These are phyloP conservation scores for Gonapodya prolifera DNA, from an alignment of 192 early-diverging fungal genomes.

Conservation along the genomic window DNA sequence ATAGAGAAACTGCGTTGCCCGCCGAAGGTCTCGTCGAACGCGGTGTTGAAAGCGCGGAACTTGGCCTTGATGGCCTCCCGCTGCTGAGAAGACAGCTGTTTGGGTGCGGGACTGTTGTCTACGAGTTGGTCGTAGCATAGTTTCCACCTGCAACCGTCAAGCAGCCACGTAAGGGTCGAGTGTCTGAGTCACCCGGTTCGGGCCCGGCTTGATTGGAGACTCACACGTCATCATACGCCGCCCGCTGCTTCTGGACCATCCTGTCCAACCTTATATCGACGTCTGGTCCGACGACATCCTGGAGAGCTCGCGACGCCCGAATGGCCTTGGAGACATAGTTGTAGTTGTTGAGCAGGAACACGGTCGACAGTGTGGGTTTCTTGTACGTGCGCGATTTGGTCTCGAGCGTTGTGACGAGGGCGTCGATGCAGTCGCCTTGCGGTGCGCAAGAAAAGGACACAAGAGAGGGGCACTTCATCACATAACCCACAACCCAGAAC, in stretches of 20 bases:
- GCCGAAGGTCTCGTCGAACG: slow-evolving; percentile 61
- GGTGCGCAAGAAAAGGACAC: slow-evolving; percentile 12
- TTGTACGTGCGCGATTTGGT: slow-evolving; percentile 59
- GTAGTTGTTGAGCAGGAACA: slow-evolving; percentile 79
- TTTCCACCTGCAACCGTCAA: too few species aligned
- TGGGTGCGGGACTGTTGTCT: too few species aligned
- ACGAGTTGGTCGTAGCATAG: too few species aligned
- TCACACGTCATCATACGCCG: slow-evolving; percentile 54
- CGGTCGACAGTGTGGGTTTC: slow-evolving; percentile 39
- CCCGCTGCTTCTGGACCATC: slow-evolving; percentile 32
- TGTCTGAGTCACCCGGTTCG: slow-evolving; percentile 65
- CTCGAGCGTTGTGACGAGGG: slow-evolving; percentile 46
- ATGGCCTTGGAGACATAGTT: slow-evolving; percentile 58
- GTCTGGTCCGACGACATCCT: slow-evolving; percentile 34
- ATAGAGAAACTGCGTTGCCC: slow-evolving; percentile 61
- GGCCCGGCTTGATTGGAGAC: too few species aligned
- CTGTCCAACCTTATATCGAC: slow-evolving; percentile 35
- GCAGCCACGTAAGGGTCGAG: too few species aligned
- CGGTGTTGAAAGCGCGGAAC: slow-evolving; percentile 75
- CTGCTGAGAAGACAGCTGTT: slow-evolving; percentile 51
- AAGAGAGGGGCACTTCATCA: background rate
- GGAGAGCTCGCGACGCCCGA: slow-evolving; percentile 31
- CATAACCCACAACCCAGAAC: background rate
- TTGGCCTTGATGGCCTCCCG: slow-evolving; percentile 65
- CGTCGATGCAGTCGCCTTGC: slow-evolving; percentile 43